These are phyloP conservation scores for Pleurotus giganteus DNA, from an alignment of 768 basidiomycete species.

Conservation along the genomic window DNA sequence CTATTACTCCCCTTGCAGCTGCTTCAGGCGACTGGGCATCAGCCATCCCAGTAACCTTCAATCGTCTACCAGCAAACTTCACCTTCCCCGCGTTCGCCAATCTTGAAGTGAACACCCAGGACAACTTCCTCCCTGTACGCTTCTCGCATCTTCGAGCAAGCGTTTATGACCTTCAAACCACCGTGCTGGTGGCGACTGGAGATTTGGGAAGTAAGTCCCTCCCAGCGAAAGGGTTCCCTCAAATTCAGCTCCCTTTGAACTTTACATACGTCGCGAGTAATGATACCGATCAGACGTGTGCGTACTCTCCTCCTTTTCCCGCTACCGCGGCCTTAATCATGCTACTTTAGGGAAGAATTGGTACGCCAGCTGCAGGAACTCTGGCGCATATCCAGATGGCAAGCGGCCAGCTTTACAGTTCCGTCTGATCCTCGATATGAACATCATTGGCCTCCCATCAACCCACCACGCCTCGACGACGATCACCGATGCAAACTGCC, in stretches of 20 bases:
- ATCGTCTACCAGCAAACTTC: conserved; percentile 83
- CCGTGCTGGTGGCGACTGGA: conserved; percentile 65
- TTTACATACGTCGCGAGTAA: conserved; percentile 84
- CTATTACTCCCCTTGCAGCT: conserved; percentile 49
- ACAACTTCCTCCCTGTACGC: conserved; percentile 75
- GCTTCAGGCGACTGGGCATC: conserved; percentile 58
- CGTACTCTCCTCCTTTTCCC: conserved; percentile 12
- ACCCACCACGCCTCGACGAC: conserved; percentile 51
- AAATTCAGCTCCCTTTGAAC: conserved; percentile 72
- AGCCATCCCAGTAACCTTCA: conserved; percentile 62
- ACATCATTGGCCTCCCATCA: conserved; percentile 66
- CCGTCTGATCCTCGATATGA: conserved; percentile 61
- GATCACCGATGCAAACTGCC: conserved; percentile 62
- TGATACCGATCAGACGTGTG: conserved; percentile 81
- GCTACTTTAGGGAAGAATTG: conserved; percentile 57
- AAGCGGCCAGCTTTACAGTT: conserved; percentile 63
- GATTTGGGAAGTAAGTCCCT: conserved; percentile 56
- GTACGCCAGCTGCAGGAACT: conserved; percentile 77
- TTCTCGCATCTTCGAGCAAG: conserved; percentile 66
- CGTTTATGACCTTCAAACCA: conserved; percentile 69
- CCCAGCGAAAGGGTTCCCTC: conserved; percentile 63
- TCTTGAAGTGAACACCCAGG: conserved; percentile 71
- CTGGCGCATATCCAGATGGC: conserved; percentile 43
- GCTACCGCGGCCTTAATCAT: conserved; percentile 10
- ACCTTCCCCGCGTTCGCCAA: conserved; percentile 78